Evolutionary conservation across 2,329 filamentous ascomycete genomes (phyloP).

Genomic region (Amphichorda felina): DNA sequence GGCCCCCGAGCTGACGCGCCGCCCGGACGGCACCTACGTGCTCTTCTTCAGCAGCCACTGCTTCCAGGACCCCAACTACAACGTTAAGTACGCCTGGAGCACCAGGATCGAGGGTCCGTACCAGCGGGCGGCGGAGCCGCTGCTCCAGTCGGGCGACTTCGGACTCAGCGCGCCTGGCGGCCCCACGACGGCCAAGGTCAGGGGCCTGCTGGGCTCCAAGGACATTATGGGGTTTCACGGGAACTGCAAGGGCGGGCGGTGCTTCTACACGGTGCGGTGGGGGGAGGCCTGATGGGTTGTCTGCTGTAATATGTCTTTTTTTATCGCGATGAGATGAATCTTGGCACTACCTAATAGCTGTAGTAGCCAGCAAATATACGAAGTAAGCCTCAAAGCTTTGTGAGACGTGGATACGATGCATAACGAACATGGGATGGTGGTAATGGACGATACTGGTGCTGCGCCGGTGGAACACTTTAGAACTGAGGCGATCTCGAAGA

Average conservation of each 20-base stretch:
- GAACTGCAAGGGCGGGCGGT: not conserved
- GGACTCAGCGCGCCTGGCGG: conserved; percentile 28
- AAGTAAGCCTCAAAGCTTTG: too few species aligned
- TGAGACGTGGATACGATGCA: too few species aligned
- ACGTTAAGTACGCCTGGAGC: conserved; percentile 47
- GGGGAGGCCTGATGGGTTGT: too few species aligned
- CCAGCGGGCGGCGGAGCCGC: conserved; percentile 13
- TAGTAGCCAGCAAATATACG: too few species aligned
- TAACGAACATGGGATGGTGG: too few species aligned
- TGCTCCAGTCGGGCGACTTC: conserved; percentile 23
- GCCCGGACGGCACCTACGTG: conserved; percentile 36
- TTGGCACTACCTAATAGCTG: too few species aligned
- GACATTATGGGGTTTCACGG: not conserved
- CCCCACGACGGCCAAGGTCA: conserved; percentile 15
- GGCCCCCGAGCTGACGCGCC: conserved; percentile 42
- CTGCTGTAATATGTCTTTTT: not conserved
- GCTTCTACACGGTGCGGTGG: not conserved
- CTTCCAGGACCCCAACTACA: conserved; percentile 40
- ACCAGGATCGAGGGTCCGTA: conserved; percentile 24
- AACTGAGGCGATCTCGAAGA: too few species aligned
- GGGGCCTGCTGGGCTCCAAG: not conserved
- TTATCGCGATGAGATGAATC: too few species aligned
- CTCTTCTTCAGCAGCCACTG: conserved; percentile 53
- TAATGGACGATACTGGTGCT: too few species aligned
- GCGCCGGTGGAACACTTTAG: too few species aligned